A percentile compares a stretch with the other conserved stretches of the same genome.
Conservation (phyloP, 2,329 filamentous ascomycete species). For the Fusarium neocosmosporiellum region DNA sequence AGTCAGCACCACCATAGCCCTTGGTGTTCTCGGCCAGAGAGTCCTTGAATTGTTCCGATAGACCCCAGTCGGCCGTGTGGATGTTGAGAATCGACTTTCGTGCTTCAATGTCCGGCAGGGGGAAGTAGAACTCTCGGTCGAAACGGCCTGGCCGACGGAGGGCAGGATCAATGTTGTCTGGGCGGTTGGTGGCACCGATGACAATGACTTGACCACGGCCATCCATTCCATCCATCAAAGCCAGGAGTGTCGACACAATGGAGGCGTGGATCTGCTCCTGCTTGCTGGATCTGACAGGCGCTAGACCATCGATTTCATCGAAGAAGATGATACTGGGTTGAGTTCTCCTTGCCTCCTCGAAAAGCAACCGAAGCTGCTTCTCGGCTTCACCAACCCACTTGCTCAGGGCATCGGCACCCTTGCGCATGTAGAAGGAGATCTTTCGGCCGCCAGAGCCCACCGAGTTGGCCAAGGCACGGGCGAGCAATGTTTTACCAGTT, state of each 20-base stretch:
- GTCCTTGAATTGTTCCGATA: slow-evolving; percentile 82
- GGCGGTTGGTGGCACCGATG: slow-evolving; percentile 97
- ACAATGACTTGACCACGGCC: slow-evolving; percentile 98
- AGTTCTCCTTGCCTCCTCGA: slow-evolving; percentile 94
- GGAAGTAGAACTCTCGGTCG: slow-evolving; percentile 98
- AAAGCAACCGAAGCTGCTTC: slow-evolving; percentile 90
- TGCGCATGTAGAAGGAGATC: slow-evolving; percentile 99
- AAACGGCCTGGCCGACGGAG: slow-evolving; percentile 93
- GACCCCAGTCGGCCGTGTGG: slow-evolving; percentile 92
- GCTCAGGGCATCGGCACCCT: slow-evolving; percentile 95
- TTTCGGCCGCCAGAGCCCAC: slow-evolving; percentile 90
- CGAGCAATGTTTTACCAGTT: slow-evolving; percentile 97
- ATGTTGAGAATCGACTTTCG: slow-evolving; percentile 92
- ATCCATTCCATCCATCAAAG: slow-evolving; percentile 98
- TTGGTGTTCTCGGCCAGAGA: slow-evolving; percentile 90
- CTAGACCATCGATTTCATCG: slow-evolving; percentile 97
- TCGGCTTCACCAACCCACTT: slow-evolving; percentile 99
- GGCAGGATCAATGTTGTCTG: slow-evolving; percentile 97
- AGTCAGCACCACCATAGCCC: slow-evolving; percentile 95
- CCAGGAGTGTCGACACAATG: slow-evolving; percentile 93
- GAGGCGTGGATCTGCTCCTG: slow-evolving; percentile 99
- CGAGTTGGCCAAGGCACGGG: slow-evolving; percentile 90
- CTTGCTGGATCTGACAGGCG: slow-evolving; percentile 95
- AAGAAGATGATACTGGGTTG: slow-evolving; percentile 99
- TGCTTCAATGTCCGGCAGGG: slow-evolving; percentile 83